Evolutionary conservation across 371 early-diverging fungal genomes (phyloP).

Genomic region (Fennellomyces sp.): DNA sequence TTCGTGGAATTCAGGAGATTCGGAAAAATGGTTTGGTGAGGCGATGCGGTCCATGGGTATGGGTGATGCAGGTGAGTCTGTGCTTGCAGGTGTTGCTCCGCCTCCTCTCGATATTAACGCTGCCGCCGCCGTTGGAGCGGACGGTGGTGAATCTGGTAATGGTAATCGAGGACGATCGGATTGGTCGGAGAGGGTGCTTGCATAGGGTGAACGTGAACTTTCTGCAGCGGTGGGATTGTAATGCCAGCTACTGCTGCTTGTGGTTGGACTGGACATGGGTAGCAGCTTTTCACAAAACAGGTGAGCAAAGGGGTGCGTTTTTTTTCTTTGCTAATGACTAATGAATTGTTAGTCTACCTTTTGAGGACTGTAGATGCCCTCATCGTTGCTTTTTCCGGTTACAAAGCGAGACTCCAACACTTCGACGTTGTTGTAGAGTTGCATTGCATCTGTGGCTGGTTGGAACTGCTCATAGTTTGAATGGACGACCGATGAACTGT

Average conservation of each 20-base stretch:
- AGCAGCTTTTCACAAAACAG: not conserved
- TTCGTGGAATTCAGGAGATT: not conserved
- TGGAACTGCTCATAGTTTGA: slow-evolving; percentile 12
- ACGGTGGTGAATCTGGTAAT: slow-evolving; percentile 1
- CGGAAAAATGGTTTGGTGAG: not conserved
- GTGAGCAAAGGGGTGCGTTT: no score
- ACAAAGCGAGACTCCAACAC: slow-evolving; percentile 1
- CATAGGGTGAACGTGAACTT: slow-evolving; percentile 9
- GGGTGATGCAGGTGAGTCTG: slow-evolving; percentile 6
- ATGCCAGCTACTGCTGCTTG: slow-evolving; percentile 4
- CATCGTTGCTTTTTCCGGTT: slow-evolving; percentile 2
- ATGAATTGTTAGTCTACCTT: not conserved
- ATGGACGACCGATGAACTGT: slow-evolving; percentile 6
- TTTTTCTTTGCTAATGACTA: no score
- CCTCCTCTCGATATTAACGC: not conserved
- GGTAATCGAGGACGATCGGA: slow-evolving; percentile 4
- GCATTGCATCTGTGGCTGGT: slow-evolving; percentile 7
- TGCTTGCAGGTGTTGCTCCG: not conserved
- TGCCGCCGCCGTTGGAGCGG: not conserved
- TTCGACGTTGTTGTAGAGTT: slow-evolving; percentile 9
- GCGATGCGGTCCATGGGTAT: not conserved
- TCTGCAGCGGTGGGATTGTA: not conserved
- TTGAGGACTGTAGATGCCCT: not conserved
- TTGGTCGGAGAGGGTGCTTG: slow-evolving; percentile 8
- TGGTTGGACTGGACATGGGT: not conserved